Conservation (phyloP, 345 rosid species). For the Populus pruinosa region DNA sequence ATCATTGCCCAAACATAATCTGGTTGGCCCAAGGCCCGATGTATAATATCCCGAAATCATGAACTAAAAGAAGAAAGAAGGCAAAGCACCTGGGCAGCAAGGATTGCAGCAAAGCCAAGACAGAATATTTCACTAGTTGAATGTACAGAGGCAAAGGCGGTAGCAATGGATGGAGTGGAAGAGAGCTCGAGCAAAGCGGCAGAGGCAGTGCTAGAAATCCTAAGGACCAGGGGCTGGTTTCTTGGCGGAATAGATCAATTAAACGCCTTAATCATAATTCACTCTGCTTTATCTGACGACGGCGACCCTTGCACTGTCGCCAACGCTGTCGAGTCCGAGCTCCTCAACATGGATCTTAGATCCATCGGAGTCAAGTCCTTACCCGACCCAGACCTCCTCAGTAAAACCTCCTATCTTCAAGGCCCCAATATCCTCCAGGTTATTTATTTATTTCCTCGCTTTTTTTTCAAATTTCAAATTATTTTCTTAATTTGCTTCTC, state of each 20-base stretch:
- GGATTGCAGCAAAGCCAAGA: no score
- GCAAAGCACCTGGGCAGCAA: no score
- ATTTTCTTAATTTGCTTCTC: not conserved
- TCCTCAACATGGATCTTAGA: slow-evolving; percentile 67
- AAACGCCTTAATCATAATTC: slow-evolving; percentile 33
- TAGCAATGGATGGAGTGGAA: slow-evolving; percentile 20
- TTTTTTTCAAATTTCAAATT: not conserved
- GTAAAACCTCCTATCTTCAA: slow-evolving; percentile 50
- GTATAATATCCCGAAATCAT: no score
- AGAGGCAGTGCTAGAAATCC: slow-evolving; percentile 45
- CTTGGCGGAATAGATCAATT: slow-evolving; percentile 45
- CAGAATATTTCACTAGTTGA: no score
- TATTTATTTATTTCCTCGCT: not conserved
- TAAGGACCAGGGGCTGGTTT: slow-evolving; percentile 70
- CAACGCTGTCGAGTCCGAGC: slow-evolving; percentile 62
- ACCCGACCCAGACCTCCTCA: slow-evolving; percentile 44
- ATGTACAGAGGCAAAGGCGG: not conserved
- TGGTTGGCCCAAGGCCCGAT: no score
- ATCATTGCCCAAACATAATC: no score
- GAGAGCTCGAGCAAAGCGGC: slow-evolving; percentile 9
- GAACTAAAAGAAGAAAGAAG: no score
- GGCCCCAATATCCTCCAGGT: slow-evolving; percentile 90
- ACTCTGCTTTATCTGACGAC: slow-evolving; percentile 46
- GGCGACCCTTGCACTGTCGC: slow-evolving; percentile 38
- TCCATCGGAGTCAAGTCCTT: slow-evolving; percentile 64